phyloP scores from a whole-genome alignment of 192 early-diverging fungal species.

The Coemansia sp. region DNA sequence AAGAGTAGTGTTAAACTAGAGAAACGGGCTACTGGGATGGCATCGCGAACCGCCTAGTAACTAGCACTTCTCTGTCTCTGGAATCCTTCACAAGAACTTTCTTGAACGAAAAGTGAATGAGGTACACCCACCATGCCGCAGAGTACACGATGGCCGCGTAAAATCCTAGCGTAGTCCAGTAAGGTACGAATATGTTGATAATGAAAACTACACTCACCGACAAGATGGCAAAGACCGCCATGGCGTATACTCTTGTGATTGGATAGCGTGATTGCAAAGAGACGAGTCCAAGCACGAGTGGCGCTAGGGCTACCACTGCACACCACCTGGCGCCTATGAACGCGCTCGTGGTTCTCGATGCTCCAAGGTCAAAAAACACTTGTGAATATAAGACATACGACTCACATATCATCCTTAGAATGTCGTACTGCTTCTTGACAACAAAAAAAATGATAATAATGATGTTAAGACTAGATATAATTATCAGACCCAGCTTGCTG shows the following conservation, averaged over 20 bases:
- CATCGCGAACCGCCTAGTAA: not conserved
- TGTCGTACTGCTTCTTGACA: not conserved
- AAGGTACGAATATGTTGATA: not conserved
- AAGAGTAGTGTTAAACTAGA: not conserved
- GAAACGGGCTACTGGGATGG: not conserved
- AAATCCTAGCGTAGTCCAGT: not conserved
- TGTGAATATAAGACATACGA: not conserved
- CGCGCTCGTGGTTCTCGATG: not conserved
- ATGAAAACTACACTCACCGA: not conserved
- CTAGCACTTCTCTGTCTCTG: not conserved
- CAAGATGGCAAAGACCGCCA: not conserved
- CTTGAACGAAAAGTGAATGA: not conserved
- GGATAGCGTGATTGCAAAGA: not conserved
- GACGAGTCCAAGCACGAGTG: not conserved
- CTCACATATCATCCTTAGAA: not conserved
- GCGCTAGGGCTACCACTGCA: not conserved
- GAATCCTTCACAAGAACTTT: not conserved
- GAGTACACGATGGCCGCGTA: not conserved
- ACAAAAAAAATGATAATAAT: not conserved
- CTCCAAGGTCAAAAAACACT: not conserved
- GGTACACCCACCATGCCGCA: not conserved
- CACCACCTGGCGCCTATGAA: not conserved
- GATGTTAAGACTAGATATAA: not conserved
- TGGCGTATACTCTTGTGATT: not conserved
- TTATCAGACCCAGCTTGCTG: not conserved